phyloP scores from a whole-genome alignment of 2,329 filamentous ascomycete species.

The Nemania abortiva region DNA sequence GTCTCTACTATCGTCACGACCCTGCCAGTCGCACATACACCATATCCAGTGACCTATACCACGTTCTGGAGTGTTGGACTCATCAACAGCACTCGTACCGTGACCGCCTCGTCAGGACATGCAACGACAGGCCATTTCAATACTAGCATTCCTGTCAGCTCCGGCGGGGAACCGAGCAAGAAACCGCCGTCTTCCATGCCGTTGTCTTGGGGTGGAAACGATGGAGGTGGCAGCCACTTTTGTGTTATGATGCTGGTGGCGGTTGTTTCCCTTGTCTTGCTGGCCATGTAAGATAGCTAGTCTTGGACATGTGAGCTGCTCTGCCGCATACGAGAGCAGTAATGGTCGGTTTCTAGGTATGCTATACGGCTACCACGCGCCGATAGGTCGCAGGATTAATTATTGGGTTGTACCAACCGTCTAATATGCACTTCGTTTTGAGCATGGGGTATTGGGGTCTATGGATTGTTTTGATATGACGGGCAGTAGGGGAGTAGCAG shows the following conservation, averaged over 20 bases:
- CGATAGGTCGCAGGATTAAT: background rate
- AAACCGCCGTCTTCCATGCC: slow-evolving; percentile 21
- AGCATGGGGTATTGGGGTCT: background rate
- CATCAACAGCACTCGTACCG: slow-evolving; percentile 21
- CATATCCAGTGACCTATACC: slow-evolving; percentile 19
- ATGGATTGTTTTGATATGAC: background rate
- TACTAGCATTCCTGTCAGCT: slow-evolving; percentile 22
- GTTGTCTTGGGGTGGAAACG: slow-evolving; percentile 27
- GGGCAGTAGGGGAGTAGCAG: background rate
- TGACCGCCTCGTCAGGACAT: slow-evolving; percentile 6
- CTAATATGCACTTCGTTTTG: background rate
- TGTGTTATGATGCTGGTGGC: slow-evolving; percentile 43
- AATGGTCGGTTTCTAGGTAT: slow-evolving; percentile 3
- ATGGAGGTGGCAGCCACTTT: slow-evolving; percentile 24
- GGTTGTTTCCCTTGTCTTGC: slow-evolving; percentile 36
- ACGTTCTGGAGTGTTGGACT: slow-evolving; percentile 12
- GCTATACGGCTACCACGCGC: background rate
- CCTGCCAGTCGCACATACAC: background rate
- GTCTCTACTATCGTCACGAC: background rate
- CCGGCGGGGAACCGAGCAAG: slow-evolving; percentile 25
- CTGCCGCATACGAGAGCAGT: background rate
- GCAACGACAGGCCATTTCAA: slow-evolving; percentile 3
- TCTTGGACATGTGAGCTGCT: background rate
- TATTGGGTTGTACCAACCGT: background rate
- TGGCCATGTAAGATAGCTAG: slow-evolving; percentile 21